These are phyloP conservation scores for Circinella umbellata DNA, from an alignment of 371 early-diverging fungal genomes.

Conservation along the genomic window DNA sequence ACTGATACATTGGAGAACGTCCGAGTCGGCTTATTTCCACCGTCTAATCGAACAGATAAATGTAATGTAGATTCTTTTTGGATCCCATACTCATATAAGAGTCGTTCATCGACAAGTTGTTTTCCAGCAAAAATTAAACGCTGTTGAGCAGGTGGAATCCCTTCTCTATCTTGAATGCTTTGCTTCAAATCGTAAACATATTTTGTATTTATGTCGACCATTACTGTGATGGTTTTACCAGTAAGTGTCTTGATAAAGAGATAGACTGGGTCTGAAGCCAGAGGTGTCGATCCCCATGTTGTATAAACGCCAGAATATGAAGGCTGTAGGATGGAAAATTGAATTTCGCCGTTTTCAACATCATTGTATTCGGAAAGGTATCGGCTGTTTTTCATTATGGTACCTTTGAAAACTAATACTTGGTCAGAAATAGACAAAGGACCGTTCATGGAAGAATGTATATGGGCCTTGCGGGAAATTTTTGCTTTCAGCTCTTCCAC, in stretches of 20 bases:
- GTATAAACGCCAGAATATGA: no score
- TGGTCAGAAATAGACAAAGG: not conserved
- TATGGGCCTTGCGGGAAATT: not conserved
- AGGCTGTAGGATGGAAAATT: not conserved
- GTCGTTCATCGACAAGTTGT: constrained; percentile 91
- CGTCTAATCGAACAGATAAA: constrained; percentile 93
- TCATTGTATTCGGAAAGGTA: not conserved
- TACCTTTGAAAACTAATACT: not conserved
- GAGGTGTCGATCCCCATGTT: no score
- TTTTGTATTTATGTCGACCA: constrained; percentile 49
- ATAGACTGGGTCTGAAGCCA: not conserved
- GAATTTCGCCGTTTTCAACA: not conserved
- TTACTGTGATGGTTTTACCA: not conserved
- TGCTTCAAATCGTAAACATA: constrained; percentile 80
- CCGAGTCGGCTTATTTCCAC: constrained; percentile 65
- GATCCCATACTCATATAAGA: constrained; percentile 77
- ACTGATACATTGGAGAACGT: constrained; percentile 33
- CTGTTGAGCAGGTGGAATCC: constrained; percentile 98
- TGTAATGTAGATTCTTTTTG: constrained; percentile 94
- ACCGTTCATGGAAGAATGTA: not conserved
- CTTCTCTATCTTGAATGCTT: constrained; percentile 20
- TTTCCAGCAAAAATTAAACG: constrained; percentile 98
- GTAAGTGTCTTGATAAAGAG: not conserved
- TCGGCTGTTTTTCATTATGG: not conserved
- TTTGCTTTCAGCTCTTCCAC: not conserved